Conservation (phyloP, 805 yeast genomes). For the Teunomyces lycoperdinae region DNA sequence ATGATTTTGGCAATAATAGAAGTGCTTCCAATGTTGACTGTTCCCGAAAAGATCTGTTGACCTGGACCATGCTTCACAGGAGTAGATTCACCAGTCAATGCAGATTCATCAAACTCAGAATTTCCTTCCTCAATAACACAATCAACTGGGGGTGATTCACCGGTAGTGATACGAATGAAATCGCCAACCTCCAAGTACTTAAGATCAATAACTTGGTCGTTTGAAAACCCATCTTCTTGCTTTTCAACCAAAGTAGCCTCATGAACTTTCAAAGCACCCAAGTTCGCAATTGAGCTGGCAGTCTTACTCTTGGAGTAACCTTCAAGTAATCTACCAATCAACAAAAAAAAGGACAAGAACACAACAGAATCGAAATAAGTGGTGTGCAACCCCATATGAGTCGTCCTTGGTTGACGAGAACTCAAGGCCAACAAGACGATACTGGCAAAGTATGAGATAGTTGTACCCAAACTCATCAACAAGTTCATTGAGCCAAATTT, state of each 20-base stretch:
- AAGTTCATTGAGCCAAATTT: slow-evolving; percentile 78
- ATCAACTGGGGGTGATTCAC: slow-evolving; percentile 62
- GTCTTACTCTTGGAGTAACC: slow-evolving; percentile 65
- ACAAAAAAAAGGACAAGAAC: slow-evolving; percentile 65
- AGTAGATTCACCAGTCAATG: slow-evolving; percentile 58
- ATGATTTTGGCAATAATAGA: slow-evolving; percentile 54
- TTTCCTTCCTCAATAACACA: slow-evolving; percentile 48
- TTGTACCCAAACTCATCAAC: slow-evolving; percentile 69
- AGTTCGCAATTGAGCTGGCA: slow-evolving; percentile 57
- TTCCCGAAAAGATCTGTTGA: slow-evolving; percentile 71
- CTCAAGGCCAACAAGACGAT: slow-evolving; percentile 52
- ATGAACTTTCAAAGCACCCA: slow-evolving; percentile 51
- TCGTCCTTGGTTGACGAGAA: slow-evolving; percentile 26
- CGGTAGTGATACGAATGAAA: slow-evolving; percentile 45
- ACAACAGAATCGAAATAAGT: slow-evolving; percentile 80
- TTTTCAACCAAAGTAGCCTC: slow-evolving; percentile 44
- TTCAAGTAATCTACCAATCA: slow-evolving; percentile 70
- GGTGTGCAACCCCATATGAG: slow-evolving; percentile 48
- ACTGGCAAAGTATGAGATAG: slow-evolving; percentile 69
- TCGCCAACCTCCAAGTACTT: slow-evolving; percentile 53
- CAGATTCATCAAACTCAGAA: slow-evolving; percentile 58
- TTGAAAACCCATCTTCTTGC: slow-evolving; percentile 14
- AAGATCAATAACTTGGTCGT: slow-evolving; percentile 36
- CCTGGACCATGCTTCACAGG: slow-evolving; percentile 59
- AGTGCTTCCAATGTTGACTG: slow-evolving; percentile 59